A percentile compares a stretch with the other conserved stretches of the same genome.
Conservation (phyloP, 371 early-diverging fungal genomes). For the Blakeslea trispora region DNA sequence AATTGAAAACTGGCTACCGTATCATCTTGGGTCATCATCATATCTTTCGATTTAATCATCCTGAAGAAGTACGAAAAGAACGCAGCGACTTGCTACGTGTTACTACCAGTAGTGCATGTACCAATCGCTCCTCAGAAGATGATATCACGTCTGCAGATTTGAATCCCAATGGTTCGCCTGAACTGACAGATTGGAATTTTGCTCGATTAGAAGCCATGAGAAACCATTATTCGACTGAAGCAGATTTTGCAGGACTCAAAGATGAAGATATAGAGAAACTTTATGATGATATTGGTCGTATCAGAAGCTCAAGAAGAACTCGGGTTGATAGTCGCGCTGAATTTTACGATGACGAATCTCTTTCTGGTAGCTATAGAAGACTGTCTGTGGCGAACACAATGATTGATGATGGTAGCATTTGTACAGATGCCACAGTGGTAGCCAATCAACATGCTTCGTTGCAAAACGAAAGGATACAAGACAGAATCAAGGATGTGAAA, state of each 20-base stretch:
- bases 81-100: slow-evolving; percentile 51
- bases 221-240: slow-evolving; percentile 49
- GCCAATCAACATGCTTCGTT: neutral
- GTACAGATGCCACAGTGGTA: slow-evolving; percentile 43
- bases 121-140: slow-evolving; percentile 14
- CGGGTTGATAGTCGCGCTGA: slow-evolving; percentile 56
- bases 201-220: slow-evolving; percentile 71
- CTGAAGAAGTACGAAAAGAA: slow-evolving; percentile 82
- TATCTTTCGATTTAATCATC: slow-evolving; percentile 87
- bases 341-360: slow-evolving; percentile 50
- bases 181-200: slow-evolving; percentile 78
- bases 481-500: slow-evolving; percentile 53
- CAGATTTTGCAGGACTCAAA: slow-evolving; percentile 49
- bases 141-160: slow-evolving; percentile 28
- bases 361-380: slow-evolving; percentile 18
- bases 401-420: slow-evolving; percentile 48
- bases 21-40: slow-evolving; percentile 82
- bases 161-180: slow-evolving; percentile 40
- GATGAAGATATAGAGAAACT: slow-evolving; percentile 64
- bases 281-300: slow-evolving; percentile 58
- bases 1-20: slow-evolving; percentile 75
- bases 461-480: slow-evolving; percentile 40
- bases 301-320: slow-evolving; percentile 51
- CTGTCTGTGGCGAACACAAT: slow-evolving; percentile 32
- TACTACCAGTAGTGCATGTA: slow-evolving; percentile 20